These are phyloP conservation scores for Rhizopogon vesiculosus DNA, from an alignment of 768 basidiomycete genomes.

Conservation along the genomic window DNA sequence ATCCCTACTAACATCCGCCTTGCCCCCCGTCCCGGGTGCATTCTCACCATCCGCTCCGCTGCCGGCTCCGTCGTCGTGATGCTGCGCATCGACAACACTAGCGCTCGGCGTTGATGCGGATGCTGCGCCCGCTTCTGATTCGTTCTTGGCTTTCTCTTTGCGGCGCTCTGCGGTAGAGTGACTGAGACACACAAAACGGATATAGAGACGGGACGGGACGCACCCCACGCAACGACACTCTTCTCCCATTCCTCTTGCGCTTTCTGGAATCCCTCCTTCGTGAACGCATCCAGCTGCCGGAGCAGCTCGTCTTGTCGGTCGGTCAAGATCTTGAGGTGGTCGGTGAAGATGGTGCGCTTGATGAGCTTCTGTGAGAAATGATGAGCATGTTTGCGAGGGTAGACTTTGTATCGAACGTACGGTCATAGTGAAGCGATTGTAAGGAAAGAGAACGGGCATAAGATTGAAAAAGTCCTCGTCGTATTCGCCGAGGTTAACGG, in stretches of 20 bases:
- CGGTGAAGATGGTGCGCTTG: constrained; percentile 79
- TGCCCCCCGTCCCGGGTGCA: constrained; percentile 10
- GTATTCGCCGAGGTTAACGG: constrained; percentile 83
- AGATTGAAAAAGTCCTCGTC: constrained; percentile 89
- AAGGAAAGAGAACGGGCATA: constrained; percentile 86
- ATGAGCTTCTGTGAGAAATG: constrained; percentile 69
- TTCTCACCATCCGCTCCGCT: constrained; percentile 23
- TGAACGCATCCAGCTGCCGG: constrained; percentile 52
- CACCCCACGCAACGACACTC: constrained; percentile 66
- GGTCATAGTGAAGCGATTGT: constrained; percentile 93
- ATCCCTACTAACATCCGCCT: constrained; percentile 29
- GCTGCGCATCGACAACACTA: constrained; percentile 9
- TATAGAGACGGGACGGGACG: constrained; percentile 10
- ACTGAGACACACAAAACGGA: no score
- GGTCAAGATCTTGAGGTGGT: constrained; percentile 63
- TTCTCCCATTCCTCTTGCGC: constrained; percentile 78
- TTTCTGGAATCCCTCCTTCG: constrained; percentile 61
- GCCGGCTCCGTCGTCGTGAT: constrained; percentile 26
- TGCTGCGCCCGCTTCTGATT: constrained; percentile 25
- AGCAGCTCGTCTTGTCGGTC: constrained; percentile 69
- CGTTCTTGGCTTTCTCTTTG: constrained; percentile 50
- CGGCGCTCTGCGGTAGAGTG: constrained; percentile 34
- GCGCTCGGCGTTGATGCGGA: constrained; percentile 23
- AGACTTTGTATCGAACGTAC: constrained; percentile 34
- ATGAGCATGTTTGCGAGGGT: constrained; percentile 5